A percentile compares a stretch with the other conserved stretches of the same genome.
These are phyloP conservation scores for Aspergillus sergii DNA, from an alignment of 2,329 filamentous ascomycete genomes.

Conservation along the genomic window DNA sequence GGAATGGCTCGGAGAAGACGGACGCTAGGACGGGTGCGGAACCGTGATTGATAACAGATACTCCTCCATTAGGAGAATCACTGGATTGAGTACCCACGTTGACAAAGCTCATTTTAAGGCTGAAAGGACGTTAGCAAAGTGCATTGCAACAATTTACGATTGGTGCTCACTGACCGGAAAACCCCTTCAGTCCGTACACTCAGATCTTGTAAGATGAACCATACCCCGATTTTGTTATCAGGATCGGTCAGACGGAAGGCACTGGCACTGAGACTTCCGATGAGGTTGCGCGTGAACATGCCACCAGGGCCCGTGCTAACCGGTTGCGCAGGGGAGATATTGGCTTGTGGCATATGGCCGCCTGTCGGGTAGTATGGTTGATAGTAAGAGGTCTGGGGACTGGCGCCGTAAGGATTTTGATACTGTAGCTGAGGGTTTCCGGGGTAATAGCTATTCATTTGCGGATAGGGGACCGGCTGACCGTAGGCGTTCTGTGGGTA, in stretches of 20 bases:
- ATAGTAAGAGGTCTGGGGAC: conserved; percentile 35
- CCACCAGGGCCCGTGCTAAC: conserved; percentile 61
- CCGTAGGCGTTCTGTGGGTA: conserved; percentile 46
- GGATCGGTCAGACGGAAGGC: conserved; percentile 81
- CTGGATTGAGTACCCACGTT: conserved; percentile 67
- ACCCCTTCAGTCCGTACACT: conserved; percentile 90
- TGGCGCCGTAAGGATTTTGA: conserved; percentile 35
- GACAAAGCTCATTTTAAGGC: conserved; percentile 75
- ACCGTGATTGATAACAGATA: conserved; percentile 67
- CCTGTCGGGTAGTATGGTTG: conserved; percentile 33
- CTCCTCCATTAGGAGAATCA: conserved; percentile 42
- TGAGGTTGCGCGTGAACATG: conserved; percentile 94
- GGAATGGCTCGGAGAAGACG: conserved; percentile 85
- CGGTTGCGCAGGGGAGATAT: conserved; percentile 40
- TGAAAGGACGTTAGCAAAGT: conserved; percentile 29
- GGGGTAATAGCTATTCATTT: conserved; percentile 41
- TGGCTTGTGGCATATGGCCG: conserved; percentile 35
- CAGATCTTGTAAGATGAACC: conserved; percentile 95
- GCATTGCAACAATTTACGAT: background rate
- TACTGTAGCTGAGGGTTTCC: conserved; percentile 36
- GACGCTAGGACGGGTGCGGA: conserved; percentile 81
- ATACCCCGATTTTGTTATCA: conserved; percentile 81
- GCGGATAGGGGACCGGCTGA: conserved; percentile 40
- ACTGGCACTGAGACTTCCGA: conserved; percentile 86
- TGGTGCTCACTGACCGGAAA: conserved; percentile 69